These are phyloP conservation scores for Scorias spongiosa DNA, from an alignment of 2,329 filamentous ascomycete genomes.

Conservation along the genomic window DNA sequence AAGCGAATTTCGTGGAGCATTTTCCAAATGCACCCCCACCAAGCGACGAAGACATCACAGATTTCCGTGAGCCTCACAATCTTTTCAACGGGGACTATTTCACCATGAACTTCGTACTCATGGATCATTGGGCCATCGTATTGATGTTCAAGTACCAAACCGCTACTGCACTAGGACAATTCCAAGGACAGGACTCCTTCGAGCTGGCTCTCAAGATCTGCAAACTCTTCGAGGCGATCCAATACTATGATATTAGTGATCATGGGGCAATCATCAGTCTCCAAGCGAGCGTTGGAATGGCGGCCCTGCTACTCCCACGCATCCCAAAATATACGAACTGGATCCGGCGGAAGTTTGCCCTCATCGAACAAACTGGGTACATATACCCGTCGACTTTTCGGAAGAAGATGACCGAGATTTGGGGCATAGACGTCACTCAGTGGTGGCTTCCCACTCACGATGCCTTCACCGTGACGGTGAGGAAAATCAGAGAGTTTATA, in stretches of 20 bases:
- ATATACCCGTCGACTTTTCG: conserved; percentile 66
- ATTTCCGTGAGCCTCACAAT: conserved; percentile 55
- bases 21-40: conserved; percentile 39
- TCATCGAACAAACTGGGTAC: conserved; percentile 66
- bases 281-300: conserved; percentile 62
- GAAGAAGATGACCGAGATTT: conserved; percentile 58
- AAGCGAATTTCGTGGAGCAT: conserved; percentile 46
- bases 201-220: conserved; percentile 54
- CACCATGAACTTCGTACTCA: conserved; percentile 55
- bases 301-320: conserved; percentile 63
- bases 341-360: conserved; percentile 63
- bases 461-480: conserved; percentile 57
- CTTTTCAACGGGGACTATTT: conserved; percentile 59
- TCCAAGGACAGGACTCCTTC: conserved; percentile 38
- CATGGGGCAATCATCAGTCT: conserved; percentile 56
- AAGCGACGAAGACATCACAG: conserved; percentile 48
- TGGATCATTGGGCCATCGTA: conserved; percentile 65
- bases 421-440: conserved; percentile 54
- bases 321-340: conserved; percentile 61
- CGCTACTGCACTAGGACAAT: conserved; percentile 39
- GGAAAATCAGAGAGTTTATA: conserved; percentile 64
- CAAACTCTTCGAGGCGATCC: conserved; percentile 65
- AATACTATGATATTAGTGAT: conserved; percentile 54
- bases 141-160: conserved; percentile 71
- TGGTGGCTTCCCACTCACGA: conserved; percentile 89